phyloP scores from a whole-genome alignment of 306 rosid species.

The Ziziphus jujuba region DNA sequence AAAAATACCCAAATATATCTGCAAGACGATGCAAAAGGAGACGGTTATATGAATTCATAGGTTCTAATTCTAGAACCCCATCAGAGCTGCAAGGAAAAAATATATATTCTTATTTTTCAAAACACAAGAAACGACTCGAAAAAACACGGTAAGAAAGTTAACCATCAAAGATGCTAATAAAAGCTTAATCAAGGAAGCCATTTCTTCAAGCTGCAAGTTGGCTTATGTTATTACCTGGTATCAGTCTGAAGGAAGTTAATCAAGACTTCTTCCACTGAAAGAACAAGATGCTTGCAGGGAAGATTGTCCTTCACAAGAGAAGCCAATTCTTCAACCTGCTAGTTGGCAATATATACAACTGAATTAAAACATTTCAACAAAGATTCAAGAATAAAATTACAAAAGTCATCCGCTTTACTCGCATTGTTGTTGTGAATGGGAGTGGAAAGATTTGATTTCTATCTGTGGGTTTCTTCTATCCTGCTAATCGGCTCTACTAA shows the following conservation, averaged over 20 bases:
- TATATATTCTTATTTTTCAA: not conserved
- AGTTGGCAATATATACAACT: not conserved
- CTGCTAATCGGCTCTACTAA: no score
- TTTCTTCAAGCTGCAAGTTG: not conserved
- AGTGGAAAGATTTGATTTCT: not conserved
- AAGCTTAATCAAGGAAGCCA: not conserved
- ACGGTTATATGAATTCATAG: conserved; percentile 91
- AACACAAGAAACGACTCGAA: not conserved
- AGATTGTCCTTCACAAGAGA: conserved; percentile 94
- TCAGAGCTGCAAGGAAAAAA: conserved; percentile 55
- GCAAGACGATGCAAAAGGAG: conserved; percentile 99
- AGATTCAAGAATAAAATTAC: not conserved
- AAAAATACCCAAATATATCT: conserved; percentile 88
- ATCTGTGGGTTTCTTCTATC: no score
- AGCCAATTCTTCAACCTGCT: conserved; percentile 97
- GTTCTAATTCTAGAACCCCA: conserved; percentile 85
- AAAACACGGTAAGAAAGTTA: not conserved
- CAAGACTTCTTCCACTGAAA: conserved; percentile 79
- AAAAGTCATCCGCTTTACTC: not conserved
- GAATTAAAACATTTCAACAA: conserved; percentile 16
- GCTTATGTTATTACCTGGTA: conserved; percentile 37
- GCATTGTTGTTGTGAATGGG: not conserved
- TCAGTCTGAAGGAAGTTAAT: conserved; percentile 79
- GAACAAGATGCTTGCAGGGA: conserved; percentile 93
- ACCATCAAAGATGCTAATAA: no score